Conservation (phyloP, 2,329 filamentous ascomycete species). For the Phialocephala sp. region DNA sequence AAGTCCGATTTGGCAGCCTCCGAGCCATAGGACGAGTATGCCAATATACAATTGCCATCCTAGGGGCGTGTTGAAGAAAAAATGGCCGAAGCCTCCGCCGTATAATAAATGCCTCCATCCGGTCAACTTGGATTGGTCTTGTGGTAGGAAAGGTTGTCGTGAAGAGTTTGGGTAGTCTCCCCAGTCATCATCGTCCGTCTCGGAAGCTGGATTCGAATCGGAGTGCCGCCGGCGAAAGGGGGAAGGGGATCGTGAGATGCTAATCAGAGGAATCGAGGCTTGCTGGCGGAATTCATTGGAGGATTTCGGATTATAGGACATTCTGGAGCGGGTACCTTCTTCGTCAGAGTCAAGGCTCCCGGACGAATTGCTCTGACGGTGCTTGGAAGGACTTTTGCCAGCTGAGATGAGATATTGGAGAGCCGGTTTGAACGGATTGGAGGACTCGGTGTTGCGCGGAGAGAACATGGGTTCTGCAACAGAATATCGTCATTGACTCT, state of each 20-base stretch:
- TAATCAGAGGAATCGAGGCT: conserved; percentile 50
- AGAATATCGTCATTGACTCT: neutral
- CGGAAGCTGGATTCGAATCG: conserved; percentile 46
- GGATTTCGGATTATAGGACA: conserved; percentile 35
- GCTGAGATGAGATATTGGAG: conserved; percentile 45
- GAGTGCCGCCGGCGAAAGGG: conserved; percentile 52
- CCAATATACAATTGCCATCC: conserved; percentile 56
- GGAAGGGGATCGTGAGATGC: conserved; percentile 50
- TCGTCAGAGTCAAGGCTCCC: conserved; percentile 38
- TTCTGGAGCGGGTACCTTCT: conserved; percentile 31
- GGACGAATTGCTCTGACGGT: conserved; percentile 35
- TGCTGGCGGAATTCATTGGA: conserved; percentile 44
- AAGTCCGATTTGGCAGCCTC: conserved; percentile 52
- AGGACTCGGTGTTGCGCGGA: conserved; percentile 38
- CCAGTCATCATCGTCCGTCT: conserved; percentile 53
- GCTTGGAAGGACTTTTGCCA: conserved; percentile 28
- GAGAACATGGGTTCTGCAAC: conserved; percentile 38
- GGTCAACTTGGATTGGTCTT: conserved; percentile 33
- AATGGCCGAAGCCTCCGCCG: conserved; percentile 53
- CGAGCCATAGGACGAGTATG: conserved; percentile 53
- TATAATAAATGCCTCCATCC: conserved; percentile 45
- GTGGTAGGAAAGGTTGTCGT: conserved; percentile 42
- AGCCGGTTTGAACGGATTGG: conserved; percentile 46
- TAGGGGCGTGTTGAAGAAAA: conserved; percentile 52
- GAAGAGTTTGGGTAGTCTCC: conserved; percentile 45